Conservation (phyloP, 2,329 filamentous ascomycete genomes). For the Colletotrichum cuscutae region DNA sequence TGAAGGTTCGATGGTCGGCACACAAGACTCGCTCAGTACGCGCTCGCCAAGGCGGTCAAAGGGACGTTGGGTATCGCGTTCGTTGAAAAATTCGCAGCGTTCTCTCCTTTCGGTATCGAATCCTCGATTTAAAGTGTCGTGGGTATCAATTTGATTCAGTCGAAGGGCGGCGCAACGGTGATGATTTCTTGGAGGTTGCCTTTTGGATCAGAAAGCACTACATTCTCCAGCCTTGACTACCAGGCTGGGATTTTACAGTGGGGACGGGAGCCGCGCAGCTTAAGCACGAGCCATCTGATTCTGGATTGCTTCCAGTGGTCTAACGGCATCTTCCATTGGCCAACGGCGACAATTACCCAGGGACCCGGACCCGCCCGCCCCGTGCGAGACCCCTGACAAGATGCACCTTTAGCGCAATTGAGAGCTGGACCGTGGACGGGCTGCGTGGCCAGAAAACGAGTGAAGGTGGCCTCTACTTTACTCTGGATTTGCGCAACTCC, state of each 20-base stretch:
- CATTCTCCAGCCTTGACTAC: conserved; percentile 20
- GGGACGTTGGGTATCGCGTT: background rate
- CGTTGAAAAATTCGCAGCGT: too few relatives aligned
- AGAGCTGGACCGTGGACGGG: conserved; percentile 10
- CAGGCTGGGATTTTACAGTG: conserved; percentile 34
- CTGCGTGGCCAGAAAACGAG: conserved; percentile 39
- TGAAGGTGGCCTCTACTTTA: conserved; percentile 49
- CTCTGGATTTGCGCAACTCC: background rate
- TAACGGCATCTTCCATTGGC: conserved; percentile 30
- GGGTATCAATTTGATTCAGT: background rate
- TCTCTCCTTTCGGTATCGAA: background rate
- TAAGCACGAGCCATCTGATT: conserved; percentile 23
- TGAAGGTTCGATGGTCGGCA: background rate
- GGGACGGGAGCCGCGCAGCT: conserved; percentile 15
- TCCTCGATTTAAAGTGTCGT: background rate
- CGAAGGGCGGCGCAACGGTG: background rate
- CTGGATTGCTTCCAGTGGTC: conserved; percentile 1
- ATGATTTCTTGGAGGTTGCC: background rate
- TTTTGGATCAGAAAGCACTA: background rate
- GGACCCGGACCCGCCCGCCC: conserved; percentile 1
- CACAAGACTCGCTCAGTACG: background rate
- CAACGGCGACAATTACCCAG: conserved; percentile 26
- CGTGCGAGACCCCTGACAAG: conserved; percentile 31
- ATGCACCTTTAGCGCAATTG: conserved; percentile 25
- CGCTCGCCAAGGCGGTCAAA: background rate